phyloP scores from a whole-genome alignment of 768 basidiomycete species.

The Boletus coccyginus region DNA sequence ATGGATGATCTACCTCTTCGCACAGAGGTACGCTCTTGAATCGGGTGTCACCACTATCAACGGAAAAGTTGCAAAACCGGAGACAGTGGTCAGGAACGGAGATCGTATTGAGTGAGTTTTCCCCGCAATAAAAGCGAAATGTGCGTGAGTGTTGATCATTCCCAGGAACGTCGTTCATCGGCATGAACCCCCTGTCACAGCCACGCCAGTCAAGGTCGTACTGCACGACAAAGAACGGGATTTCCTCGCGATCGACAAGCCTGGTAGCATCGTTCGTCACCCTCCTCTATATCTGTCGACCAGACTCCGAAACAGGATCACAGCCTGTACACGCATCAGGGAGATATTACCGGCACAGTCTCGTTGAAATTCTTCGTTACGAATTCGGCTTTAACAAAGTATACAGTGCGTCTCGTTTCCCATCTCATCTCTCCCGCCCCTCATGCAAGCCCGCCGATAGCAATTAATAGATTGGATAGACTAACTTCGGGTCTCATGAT shows the following conservation, averaged over 20 bases:
- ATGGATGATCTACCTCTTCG: background rate
- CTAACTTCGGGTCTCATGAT: slow-evolving; percentile 97
- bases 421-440: background rate
- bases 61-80: slow-evolving; percentile 77
- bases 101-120: slow-evolving; percentile 82
- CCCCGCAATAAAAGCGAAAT: background rate
- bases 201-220: slow-evolving; percentile 76
- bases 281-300: background rate
- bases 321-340: slow-evolving; percentile 93
- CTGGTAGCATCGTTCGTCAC: slow-evolving; percentile 86
- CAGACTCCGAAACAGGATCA: background rate
- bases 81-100: slow-evolving; percentile 78
- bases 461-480: slow-evolving; percentile 91
- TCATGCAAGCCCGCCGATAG: slow-evolving; percentile 38
- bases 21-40: slow-evolving; percentile 68
- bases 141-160: background rate
- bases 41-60: slow-evolving; percentile 96
- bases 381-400: slow-evolving; percentile 82
- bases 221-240: slow-evolving; percentile 73
- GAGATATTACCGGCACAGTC: slow-evolving; percentile 83
- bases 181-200: slow-evolving; percentile 95
- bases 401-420: slow-evolving; percentile 60
- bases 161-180: slow-evolving; percentile 86
- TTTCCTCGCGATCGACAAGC: slow-evolving; percentile 94
- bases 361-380: slow-evolving; percentile 79